Conservation (phyloP, 2,329 filamentous ascomycete genomes). For the Penicillium expansum region DNA sequence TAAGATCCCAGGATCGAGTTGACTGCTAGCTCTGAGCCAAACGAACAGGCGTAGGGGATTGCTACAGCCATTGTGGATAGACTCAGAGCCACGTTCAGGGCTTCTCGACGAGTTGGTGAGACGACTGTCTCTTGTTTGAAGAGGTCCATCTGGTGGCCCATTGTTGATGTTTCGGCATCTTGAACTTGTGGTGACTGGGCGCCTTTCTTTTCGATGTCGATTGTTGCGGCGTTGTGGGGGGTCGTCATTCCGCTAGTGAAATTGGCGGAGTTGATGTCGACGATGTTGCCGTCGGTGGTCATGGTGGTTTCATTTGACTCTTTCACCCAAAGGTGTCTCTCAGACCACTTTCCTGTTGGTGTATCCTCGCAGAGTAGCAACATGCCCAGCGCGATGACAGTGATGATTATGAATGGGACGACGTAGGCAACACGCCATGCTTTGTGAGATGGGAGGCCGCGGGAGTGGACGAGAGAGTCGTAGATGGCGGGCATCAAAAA, state of each 20-base stretch:
- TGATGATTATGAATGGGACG: conserved; percentile 75
- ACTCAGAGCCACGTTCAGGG: conserved; percentile 61
- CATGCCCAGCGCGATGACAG: conserved; percentile 64
- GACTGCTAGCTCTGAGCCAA: conserved; percentile 60
- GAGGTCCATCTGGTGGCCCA: conserved; percentile 47
- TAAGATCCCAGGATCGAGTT: conserved; percentile 61
- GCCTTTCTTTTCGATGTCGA: conserved; percentile 37
- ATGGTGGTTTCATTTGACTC: conserved; percentile 31
- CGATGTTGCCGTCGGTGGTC: conserved; percentile 27
- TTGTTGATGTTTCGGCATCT: conserved; percentile 44
- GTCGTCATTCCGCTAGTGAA: conserved; percentile 22
- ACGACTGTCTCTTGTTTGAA: conserved; percentile 59
- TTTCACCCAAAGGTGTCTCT: conserved; percentile 60
- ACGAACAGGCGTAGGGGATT: conserved; percentile 59
- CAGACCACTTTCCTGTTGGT: conserved; percentile 76
- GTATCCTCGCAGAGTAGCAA: conserved; percentile 75
- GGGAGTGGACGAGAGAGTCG: conserved; percentile 65
- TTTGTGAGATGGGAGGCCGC: conserved; percentile 61
- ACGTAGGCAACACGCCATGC: conserved; percentile 85
- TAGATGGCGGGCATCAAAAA: conserved; percentile 91
- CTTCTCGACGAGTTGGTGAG: conserved; percentile 62
- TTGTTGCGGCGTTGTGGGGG: conserved; percentile 20
- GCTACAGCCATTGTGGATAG: conserved; percentile 54
- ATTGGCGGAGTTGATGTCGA: conserved; percentile 29
- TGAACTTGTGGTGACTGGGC: conserved; percentile 24